These are phyloP conservation scores for Stellera chamaejasme DNA, from an alignment of 345 rosid genomes.

Conservation along the genomic window DNA sequence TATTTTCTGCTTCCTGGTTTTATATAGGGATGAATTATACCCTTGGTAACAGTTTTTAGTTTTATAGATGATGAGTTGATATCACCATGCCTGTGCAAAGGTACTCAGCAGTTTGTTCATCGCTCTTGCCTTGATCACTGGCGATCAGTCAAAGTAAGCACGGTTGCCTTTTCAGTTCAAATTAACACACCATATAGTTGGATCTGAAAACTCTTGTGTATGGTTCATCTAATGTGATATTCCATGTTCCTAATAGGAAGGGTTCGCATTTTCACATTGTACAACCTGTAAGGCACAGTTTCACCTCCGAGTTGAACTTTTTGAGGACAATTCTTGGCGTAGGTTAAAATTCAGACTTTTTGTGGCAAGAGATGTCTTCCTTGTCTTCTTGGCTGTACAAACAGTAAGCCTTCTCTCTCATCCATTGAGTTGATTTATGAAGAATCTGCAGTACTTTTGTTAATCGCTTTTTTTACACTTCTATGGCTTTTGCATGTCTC, in stretches of 20 bases:
- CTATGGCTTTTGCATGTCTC: neutral
- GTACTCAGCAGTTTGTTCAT: slow-evolving; percentile 78
- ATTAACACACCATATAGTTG: neutral
- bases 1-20: no score
- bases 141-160: slow-evolving; percentile 59
- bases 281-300: slow-evolving; percentile 67
- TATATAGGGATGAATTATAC: slow-evolving; percentile 19
- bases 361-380: slow-evolving; percentile 88
- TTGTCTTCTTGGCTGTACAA: slow-evolving; percentile 87
- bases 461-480: neutral
- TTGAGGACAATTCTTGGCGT: slow-evolving; percentile 92
- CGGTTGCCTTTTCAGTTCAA: neutral
- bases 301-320: slow-evolving; percentile 57
- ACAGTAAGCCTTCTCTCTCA: slow-evolving; percentile 36
- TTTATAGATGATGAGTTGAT: slow-evolving; percentile 75
- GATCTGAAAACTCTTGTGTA: neutral
- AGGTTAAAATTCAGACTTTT: slow-evolving; percentile 85
- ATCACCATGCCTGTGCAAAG: slow-evolving; percentile 98
- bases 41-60: neutral
- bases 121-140: slow-evolving; percentile 71
- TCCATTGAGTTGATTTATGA: slow-evolving; percentile 2
- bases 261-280: slow-evolving; percentile 96
- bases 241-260: slow-evolving; percentile 42
- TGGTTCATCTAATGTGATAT: neutral
- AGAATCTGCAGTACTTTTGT: neutral